Evolutionary conservation across 192 early-diverging fungal species (phyloP), one percentile per base, ranked within the genome.

Genomic region (Obelidium mucronatum): DNA sequence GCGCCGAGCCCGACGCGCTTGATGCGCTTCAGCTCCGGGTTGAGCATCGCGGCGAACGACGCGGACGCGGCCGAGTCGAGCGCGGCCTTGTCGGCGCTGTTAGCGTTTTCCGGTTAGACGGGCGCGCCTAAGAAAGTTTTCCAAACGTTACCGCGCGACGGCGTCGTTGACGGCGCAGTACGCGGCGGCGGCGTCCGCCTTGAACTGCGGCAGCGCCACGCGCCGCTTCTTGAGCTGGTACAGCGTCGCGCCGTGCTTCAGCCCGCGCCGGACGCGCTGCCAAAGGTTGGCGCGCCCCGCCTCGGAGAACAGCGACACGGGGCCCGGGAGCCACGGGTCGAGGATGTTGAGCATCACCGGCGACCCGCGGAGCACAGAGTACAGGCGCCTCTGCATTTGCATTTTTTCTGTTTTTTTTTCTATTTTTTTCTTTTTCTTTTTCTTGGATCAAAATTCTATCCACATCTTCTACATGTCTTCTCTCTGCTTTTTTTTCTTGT

Each of bases 311-410:
- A 36, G 39, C n/a, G 67, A 34, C 4, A 44, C 34, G 34, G 66
- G 66, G 13, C 5, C 6, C 36, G 66, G 76, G 15, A 67, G 67
- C 56, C 52, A 58, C 42, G 63, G 64, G 42, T 67, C 76, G 54
- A 77, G 53, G 22, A 77, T 70, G 59, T 77, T 69, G 48, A 77
- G 44, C n/a, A 11, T 11, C 36, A 77, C 58, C 11, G 76, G 67
- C 15, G 26, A 15, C 6, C 66, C 76, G 37, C 64, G 64, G 44
- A 48, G 44, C 44, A 6, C 44, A 48, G 44, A 48, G 11, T n/a
- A n/a, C n/a, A n/a, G n/a, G n/a, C n/a, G n/a, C n/a, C n/a, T n/a
- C n/a, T n/a, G n/a, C 60, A 30, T 28, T 34, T 1, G 22, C 2
- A 24, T 62, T 34, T 34, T 34, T 62, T 34, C n/a, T n/a, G n/a